phyloP scores from a whole-genome alignment of 768 basidiomycete species.

The Mycena maculata region DNA sequence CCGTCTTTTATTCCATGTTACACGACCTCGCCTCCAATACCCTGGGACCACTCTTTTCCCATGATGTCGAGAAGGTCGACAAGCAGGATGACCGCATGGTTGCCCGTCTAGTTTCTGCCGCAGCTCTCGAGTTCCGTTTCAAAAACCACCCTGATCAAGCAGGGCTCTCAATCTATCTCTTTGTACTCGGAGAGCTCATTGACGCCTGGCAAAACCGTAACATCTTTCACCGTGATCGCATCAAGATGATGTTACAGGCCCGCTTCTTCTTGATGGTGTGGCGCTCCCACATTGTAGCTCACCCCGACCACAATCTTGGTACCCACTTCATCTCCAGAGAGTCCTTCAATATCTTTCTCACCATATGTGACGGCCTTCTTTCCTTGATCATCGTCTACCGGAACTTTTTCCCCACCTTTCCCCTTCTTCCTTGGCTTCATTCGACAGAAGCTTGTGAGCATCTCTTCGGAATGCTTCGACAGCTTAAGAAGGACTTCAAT shows the following conservation, averaged over 20 bases:
- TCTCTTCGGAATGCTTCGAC: no score
- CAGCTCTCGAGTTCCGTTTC: constrained; percentile 34
- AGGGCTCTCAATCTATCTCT: no score
- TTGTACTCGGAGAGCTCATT: constrained; percentile 42
- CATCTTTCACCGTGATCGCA: constrained; percentile 37
- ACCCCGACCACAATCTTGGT: constrained; percentile 33
- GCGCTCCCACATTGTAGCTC: constrained; percentile 32
- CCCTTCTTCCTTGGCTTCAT: constrained; percentile 47
- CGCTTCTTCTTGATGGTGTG: constrained; percentile 41
- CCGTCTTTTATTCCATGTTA: constrained; percentile 34
- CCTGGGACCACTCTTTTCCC: constrained; percentile 41
- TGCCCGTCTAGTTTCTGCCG: constrained; percentile 46
- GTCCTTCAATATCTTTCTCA: constrained; percentile 38
- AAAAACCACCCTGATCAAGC: constrained; percentile 32
- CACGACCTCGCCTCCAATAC: constrained; percentile 31
- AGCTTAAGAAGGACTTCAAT: no score
- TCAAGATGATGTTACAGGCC: constrained; percentile 38
- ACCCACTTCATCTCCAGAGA: constrained; percentile 40
- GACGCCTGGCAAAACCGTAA: constrained; percentile 44
- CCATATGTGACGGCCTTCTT: constrained; percentile 36
- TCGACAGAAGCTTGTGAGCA: constrained; percentile 44
- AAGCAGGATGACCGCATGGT: constrained; percentile 52
- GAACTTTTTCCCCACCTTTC: constrained; percentile 29
- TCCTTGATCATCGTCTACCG: constrained; percentile 37
- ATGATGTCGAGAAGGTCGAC: no score